Base-by-base conservation (phyloP, 345 rosid genomes). In the Eucalyptus marginata region DNA sequence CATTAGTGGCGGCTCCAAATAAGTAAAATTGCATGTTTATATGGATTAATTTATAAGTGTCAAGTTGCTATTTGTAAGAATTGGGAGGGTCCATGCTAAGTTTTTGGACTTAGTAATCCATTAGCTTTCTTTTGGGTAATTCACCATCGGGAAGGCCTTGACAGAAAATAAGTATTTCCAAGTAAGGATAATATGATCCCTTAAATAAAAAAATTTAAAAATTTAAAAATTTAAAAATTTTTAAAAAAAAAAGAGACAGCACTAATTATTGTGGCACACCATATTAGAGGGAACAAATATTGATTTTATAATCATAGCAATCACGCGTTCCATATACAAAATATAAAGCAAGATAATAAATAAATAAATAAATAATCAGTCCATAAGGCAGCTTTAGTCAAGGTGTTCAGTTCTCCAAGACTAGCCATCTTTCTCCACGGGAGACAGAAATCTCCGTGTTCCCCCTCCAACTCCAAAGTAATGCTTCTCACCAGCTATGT, bases 401-500 rank as follows among this genome's bases (percentile, higher is more conserved):
- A 84, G 12, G 86, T 24, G 52, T 59, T 59, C 66, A 62, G 5
- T 5, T 62, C 7, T 29, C 33, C 71, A 29, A 29, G 33, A 62
- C 33, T 93, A 90, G 97, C 99, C 97, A 81, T 96, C 97, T 91
- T 95, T 94, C 89, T 95, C 97, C 81, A 96, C 92, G 93, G 95
- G 90, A 59, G 97, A 94, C 49, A 97, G 91, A 91, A 97, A 97
- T 88, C 93, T 96, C 59, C 96, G 90, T 15, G 99, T 94, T 91
- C 99, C 99, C 36, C 98, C 99, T 40, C 98, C 98, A 76, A 98
- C 98, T 36, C 99, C 99, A 64, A 97, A 98, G 92, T 97, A 96
- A 89, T 97, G 93, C 90, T 97, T 98, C 93, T 97, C 97, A 86
- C 97, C 98, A 79, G 99, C 95, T 94, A 97, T 89, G 90, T 95